phyloP scores from a whole-genome alignment of 306 rosid genomes.

The Cicer judaicum region DNA sequence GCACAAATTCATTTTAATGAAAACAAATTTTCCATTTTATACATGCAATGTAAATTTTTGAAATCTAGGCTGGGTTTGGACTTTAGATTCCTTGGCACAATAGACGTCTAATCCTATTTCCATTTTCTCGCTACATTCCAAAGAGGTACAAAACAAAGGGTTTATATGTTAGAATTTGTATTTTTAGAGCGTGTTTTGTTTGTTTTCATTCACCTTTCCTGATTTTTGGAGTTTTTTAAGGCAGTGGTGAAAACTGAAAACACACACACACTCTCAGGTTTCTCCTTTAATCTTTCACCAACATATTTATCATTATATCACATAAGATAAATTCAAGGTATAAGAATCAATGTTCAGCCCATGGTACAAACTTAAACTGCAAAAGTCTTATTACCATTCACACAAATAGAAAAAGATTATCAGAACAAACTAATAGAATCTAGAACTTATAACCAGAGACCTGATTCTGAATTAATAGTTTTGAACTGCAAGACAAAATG shows the following conservation, averaged over 20 bases:
- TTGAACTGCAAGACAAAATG: conserved; percentile 7
- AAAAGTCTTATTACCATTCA: not conserved
- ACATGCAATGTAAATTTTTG: not conserved
- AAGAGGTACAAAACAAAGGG: not conserved
- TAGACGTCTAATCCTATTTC: conserved; percentile 1
- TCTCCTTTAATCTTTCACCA: conserved; percentile 7
- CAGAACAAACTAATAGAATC: not conserved
- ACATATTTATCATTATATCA: not conserved
- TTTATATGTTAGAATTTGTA: not conserved
- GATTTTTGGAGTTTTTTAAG: not conserved
- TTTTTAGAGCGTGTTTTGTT: not conserved
- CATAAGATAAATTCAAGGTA: not conserved
- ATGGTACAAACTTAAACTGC: conserved; percentile 13
- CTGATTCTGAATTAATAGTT: not conserved
- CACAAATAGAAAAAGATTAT: not conserved
- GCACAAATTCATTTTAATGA: not conserved
- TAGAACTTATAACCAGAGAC: not conserved
- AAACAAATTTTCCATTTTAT: not conserved
- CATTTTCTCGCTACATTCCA: conserved; percentile 16
- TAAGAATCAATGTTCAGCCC: conserved; percentile 1
- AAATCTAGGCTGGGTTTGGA: not conserved
- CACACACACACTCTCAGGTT: not conserved
- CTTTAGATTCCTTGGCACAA: not conserved
- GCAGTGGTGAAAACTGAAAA: conserved; percentile 1
- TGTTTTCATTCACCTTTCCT: not conserved